Percentiles rank a stretch among this genome's conserved stretches.
Evolutionary conservation across 2,329 filamentous ascomycete genomes (phyloP).

Genomic region (Aspergillus jensenii): DNA sequence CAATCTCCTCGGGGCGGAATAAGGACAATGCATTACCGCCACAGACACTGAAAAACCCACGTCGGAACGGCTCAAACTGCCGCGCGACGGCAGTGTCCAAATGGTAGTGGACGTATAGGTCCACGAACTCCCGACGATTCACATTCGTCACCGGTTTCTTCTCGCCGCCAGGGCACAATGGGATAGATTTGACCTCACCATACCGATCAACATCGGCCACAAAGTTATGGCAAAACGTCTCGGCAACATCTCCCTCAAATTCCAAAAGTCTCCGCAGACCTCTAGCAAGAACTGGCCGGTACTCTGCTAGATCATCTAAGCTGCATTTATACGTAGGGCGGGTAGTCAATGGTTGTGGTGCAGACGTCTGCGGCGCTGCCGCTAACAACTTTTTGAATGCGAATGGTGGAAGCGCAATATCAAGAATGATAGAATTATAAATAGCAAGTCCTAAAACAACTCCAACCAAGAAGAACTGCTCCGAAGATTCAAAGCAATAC

Average conservation of each 20-base stretch:
- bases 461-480: conserved; percentile 88
- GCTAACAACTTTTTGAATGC: conserved; percentile 84
- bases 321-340: conserved; percentile 67
- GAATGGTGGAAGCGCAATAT: conserved; percentile 84
- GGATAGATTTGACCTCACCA: conserved; percentile 64
- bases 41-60: conserved; percentile 90
- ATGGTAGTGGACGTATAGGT: conserved; percentile 76
- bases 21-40: conserved; percentile 83
- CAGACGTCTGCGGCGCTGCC: conserved; percentile 65
- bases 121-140: conserved; percentile 83
- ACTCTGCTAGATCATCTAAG: conserved; percentile 80
- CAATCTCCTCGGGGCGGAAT: conserved; percentile 88
- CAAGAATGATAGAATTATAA: conserved; percentile 91
- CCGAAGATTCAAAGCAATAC: conserved; percentile 82
- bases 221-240: conserved; percentile 79
- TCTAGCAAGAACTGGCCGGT: conserved; percentile 70
- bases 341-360: conserved; percentile 57
- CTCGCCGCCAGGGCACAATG: conserved; percentile 73
- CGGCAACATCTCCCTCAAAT: conserved; percentile 79
- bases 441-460: conserved; percentile 86
- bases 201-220: conserved; percentile 75
- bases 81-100: conserved; percentile 74
- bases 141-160: conserved; percentile 74
- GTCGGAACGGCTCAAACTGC: conserved; percentile 91
- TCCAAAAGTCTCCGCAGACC: conserved; percentile 76